Base-by-base conservation (phyloP, 768 basidiomycete genomes). In the Naganishia randhawae region DNA sequence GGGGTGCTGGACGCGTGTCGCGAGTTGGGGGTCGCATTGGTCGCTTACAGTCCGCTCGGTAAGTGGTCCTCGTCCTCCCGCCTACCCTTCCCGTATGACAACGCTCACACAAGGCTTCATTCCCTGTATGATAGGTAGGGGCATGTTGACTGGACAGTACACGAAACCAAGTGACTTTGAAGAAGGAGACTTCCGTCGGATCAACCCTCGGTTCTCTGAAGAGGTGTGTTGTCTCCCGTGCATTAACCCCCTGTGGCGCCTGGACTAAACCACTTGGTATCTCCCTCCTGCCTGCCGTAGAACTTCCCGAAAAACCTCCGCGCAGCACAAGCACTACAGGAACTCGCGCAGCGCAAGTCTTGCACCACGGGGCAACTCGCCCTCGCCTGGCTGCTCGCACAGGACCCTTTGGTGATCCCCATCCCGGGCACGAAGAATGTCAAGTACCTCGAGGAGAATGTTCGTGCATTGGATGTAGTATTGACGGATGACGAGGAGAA, bases 11-110 rank as follows among this genome's bases (percentile, higher is more conserved):
- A 77, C 17, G 71, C 79, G 6, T 80, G 80, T 3, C 73, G 77
- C n/a, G 83, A 84, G 72, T 75, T 83, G 17, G 83, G 82, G 31
- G 76, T 83, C n/a, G 71, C 78, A 0, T 72, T 84, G 55, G 75
- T 82, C 53, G 82, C 83, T 13, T 84, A 83, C 72, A 80, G 81
- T 14, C 81, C 81, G 9, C 72, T 81, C 10, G 80, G 81, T 11
- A 73, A 78, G 50, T 82, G 81, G 19, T 71, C 81, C 27, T 62
- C 82, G n/a, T n/a, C n/a, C n/a, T n/a, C n/a, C n/a, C 22, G 9
- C 11, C 11, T 52, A 13, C 10, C 51, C 7, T 6, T 17, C 5
- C 16, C 41, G 31, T 37, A 79, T 74, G 11, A 80, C 80, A 27
- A 27, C 32, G 33, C 7, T 25, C 4, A 11, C 13, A 31, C 16